Percentiles rank a stretch among this genome's conserved stretches.
Evolutionary conservation across 208 protist species (phyloP).

Genomic region (Trypanosoma caninum): DNA sequence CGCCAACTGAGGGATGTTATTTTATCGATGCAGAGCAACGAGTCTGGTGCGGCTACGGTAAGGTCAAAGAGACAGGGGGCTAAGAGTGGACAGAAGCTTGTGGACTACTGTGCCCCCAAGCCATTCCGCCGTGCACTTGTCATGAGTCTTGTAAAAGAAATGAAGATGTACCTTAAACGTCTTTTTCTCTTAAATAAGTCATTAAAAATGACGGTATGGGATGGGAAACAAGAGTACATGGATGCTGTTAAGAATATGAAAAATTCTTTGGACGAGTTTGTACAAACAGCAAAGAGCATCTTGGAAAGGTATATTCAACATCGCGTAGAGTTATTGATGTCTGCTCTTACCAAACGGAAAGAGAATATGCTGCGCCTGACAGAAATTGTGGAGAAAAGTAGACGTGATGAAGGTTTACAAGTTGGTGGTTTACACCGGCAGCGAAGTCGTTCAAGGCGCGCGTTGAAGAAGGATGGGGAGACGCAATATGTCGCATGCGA

Average conservation of each 20-base stretch:
- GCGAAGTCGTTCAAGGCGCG: slow-evolving; percentile 32
- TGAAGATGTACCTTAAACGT: slow-evolving; percentile 43
- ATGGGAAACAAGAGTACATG: slow-evolving; percentile 61
- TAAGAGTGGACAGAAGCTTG: slow-evolving; percentile 75
- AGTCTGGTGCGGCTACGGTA: slow-evolving; percentile 54
- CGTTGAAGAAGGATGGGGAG: slow-evolving; percentile 25
- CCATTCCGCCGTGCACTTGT: slow-evolving; percentile 80
- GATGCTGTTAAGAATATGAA: slow-evolving; percentile 64
- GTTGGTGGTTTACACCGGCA: slow-evolving; percentile 37
- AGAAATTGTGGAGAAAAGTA: slow-evolving; percentile 66
- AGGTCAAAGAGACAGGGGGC: slow-evolving; percentile 78
- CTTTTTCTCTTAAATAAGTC: slow-evolving; percentile 70
- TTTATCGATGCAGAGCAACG: slow-evolving; percentile 79
- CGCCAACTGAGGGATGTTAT: slow-evolving; percentile 80
- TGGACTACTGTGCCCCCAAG: slow-evolving; percentile 85
- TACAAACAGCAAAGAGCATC: slow-evolving; percentile 44
- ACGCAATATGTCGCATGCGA: neutral
- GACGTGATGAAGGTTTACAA: slow-evolving; percentile 69
- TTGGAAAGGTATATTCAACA: slow-evolving; percentile 67
- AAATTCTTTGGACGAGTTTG: slow-evolving; percentile 33
- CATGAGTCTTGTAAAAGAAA: slow-evolving; percentile 46
- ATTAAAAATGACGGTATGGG: slow-evolving; percentile 73
- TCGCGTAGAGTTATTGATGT: slow-evolving; percentile 69
- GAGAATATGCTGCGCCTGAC: slow-evolving; percentile 67
- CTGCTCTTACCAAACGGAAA: slow-evolving; percentile 63